These are phyloP conservation scores for Smithsoniella earleae DNA, from an alignment of 163 green algal genomes.

Conservation along the genomic window DNA sequence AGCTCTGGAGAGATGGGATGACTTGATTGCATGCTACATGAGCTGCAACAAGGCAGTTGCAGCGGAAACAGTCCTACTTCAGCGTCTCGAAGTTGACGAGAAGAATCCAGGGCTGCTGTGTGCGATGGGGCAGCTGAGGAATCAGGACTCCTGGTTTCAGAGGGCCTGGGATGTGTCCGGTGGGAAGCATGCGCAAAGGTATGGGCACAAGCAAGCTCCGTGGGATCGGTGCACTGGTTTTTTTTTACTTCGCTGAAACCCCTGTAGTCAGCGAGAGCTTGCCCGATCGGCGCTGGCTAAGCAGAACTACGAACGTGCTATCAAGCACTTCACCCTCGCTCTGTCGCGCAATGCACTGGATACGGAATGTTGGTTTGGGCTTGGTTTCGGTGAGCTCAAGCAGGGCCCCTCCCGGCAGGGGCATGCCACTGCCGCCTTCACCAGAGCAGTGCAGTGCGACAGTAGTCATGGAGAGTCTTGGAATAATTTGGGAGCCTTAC, in stretches of 20 bases:
- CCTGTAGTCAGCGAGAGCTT: slow-evolving; percentile 15
- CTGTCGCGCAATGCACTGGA: slow-evolving; percentile 7
- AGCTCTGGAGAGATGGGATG: slow-evolving; percentile 17
- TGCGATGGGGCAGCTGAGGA: slow-evolving; percentile 6
- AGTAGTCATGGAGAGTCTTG: slow-evolving; percentile 9
- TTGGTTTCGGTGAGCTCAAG: slow-evolving; percentile 28
- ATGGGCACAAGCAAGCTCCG: too few relatives aligned
- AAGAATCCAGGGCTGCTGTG: slow-evolving; percentile 18
- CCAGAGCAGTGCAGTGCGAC: slow-evolving; percentile 10
- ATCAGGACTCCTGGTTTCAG: slow-evolving; percentile 4
- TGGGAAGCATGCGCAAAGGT: slow-evolving; percentile 13
- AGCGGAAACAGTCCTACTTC: not conserved
- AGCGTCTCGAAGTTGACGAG: slow-evolving; percentile 18
- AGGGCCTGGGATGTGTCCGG: slow-evolving; percentile 1
- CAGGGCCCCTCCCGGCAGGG: not conserved
- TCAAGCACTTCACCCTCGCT: not conserved
- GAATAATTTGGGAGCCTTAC: slow-evolving; percentile 18
- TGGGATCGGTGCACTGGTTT: not conserved
- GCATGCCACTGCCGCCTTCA: slow-evolving; percentile 12
- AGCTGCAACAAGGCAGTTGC: not conserved
- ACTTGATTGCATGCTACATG: slow-evolving; percentile 16
- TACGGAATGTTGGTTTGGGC: slow-evolving; percentile 20
- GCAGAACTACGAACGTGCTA: not conserved
- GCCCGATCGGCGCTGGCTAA: not conserved
- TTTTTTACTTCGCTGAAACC: not conserved